Evolutionary conservation across 768 basidiomycete genomes (phyloP).

Genomic region (Grammothele lineata): DNA sequence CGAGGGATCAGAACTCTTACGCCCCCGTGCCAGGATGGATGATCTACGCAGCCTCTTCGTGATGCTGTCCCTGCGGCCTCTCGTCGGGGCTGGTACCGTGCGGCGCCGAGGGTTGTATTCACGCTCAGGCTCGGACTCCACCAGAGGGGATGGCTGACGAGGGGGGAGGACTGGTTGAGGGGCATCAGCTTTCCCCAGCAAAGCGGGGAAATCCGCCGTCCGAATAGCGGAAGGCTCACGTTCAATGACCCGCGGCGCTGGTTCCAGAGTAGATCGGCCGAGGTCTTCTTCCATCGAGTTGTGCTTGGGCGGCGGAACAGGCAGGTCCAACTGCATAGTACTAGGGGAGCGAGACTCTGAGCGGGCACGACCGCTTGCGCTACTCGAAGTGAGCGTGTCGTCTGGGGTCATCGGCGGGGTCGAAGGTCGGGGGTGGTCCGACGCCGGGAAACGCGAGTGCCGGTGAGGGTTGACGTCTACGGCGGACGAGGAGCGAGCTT

Average conservation of each 20-base stretch:
- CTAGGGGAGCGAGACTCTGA: conserved; percentile 12
- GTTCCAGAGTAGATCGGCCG: conserved; percentile 8
- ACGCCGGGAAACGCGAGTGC: conserved; percentile 8
- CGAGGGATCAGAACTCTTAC: conserved; percentile 13
- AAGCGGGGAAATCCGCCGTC: conserved; percentile 19
- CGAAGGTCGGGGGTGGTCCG: conserved; percentile 7
- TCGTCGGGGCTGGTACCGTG: not conserved
- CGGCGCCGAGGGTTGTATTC: too few species aligned
- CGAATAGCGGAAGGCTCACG: conserved; percentile 11
- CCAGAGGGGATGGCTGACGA: conserved; percentile 1
- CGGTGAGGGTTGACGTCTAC: conserved; percentile 9
- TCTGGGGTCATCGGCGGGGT: conserved; percentile 29
- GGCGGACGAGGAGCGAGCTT: not conserved
- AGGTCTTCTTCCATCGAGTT: not conserved
- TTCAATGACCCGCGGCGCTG: not conserved
- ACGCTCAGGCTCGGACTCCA: conserved; percentile 13
- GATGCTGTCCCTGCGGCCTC: conserved; percentile 7
- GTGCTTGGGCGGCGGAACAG: conserved; percentile 9
- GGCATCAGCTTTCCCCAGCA: conserved; percentile 14
- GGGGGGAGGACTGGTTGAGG: conserved; percentile 6
- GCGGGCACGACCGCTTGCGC: conserved; percentile 17
- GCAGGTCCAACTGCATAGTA: conserved; percentile 9
- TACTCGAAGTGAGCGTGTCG: conserved; percentile 23
- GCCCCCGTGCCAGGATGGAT: conserved; percentile 5
- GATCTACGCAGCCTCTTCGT: conserved; percentile 7